Base-by-base conservation (phyloP, 352 stramenopile genomes). In the Phytophthora sansomeana region DNA sequence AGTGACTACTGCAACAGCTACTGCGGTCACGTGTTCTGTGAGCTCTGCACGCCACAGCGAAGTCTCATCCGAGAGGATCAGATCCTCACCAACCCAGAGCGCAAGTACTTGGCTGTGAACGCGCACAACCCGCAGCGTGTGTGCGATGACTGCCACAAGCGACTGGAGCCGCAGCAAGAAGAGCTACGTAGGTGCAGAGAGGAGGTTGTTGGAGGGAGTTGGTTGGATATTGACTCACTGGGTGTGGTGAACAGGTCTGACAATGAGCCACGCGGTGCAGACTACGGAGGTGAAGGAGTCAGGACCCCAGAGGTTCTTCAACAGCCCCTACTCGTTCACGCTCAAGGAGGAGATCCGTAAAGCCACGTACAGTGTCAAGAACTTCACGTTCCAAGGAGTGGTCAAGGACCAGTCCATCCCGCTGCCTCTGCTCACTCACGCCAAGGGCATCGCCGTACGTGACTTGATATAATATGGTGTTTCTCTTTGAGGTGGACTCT, bases 331-430 rank as follows among this genome's bases (percentile, higher is more conserved):
- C 76, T 94, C 88, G 54, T 95, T 94, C 60, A 97, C 94, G 26
- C 79, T 98, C 61, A 80, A 80, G 30, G 90, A 95, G 47, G 95
- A 98, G 80, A 93, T 98, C 56, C 78, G 86, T 66, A 98, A 98
- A 74, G 93, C 95, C 17, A 90, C 92, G 7, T 97, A 97, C 74
- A 96, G 92, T 63, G 79, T 98, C 58, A 84, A 96, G 68, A 98
- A 98, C 66, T 97, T 98, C 47, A 93, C 93, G 59, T 91, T 85
- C 58, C 72, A 92, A 56, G 89, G 87, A 24, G 77, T 96, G 19
- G 92, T 97, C 63, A 96, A 97, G 74, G 89, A 97, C 67, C 82
- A 93, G 63, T 96, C 84, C 16, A 96, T 98, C 61, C 91, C 93
- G 14, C 75, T 93, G 19, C 88, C 91, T 32, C 77, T 98, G 17